A percentile compares a stretch with the other conserved stretches of the same genome.
Conservation (phyloP, 164 flowering plant species). For the Nymphaea thermarum region DNA sequence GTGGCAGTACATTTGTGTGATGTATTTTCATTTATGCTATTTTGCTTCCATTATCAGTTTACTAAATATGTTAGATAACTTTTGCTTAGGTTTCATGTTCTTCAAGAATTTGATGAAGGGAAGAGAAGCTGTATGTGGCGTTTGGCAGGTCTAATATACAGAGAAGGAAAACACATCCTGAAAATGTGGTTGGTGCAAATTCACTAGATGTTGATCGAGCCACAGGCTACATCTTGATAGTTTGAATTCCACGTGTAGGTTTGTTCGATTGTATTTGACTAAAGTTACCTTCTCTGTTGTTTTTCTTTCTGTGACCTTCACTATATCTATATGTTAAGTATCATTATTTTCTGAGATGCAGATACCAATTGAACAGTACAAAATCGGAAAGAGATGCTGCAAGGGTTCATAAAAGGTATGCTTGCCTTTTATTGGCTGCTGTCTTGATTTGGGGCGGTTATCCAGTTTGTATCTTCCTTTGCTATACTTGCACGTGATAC, state of each 20-base stretch:
- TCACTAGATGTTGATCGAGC: constrained; percentile 44
- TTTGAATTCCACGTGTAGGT: no score
- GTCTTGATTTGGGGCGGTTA: no score
- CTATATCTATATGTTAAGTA: not conserved
- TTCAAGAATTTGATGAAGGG: constrained; percentile 96
- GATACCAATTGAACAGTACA: constrained; percentile 45
- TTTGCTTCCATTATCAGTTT: no score
- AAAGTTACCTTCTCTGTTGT: not conserved
- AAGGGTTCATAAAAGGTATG: constrained; percentile 34
- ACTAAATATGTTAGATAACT: no score
- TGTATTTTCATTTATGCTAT: no score
- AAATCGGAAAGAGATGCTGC: constrained; percentile 37
- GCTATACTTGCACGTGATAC: no score
- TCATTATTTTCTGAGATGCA: constrained; percentile 11
- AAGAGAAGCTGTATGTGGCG: constrained; percentile 93
- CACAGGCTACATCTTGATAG: constrained; percentile 53
- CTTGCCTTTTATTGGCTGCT: no score
- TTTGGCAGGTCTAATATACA: constrained; percentile 85
- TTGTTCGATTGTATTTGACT: no score
- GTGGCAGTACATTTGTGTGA: no score
- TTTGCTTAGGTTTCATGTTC: constrained; percentile 73
- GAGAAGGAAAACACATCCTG: constrained; percentile 85
- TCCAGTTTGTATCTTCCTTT: no score
- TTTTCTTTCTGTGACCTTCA: not conserved
- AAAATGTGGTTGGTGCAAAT: constrained; percentile 31